Evolutionary conservation across 345 rosid genomes (phyloP), one percentile per base, ranked within the genome.

Genomic region (Limnanthes douglasii): DNA sequence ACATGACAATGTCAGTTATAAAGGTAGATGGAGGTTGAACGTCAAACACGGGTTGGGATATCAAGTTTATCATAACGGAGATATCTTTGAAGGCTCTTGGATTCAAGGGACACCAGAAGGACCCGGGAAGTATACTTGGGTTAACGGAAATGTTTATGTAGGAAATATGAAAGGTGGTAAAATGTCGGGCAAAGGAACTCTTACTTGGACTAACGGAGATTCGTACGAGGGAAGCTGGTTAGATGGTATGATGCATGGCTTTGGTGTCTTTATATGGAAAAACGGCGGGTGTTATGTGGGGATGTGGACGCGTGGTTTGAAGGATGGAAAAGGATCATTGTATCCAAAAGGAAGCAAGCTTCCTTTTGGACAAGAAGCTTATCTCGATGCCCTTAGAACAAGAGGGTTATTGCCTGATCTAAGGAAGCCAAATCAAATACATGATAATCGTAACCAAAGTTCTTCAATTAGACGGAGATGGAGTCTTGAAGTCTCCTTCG

Each of bases 401-500:
- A 64, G 95, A 60, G 98, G 98, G 14, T 54, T 90, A 31, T 55
- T 90, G 33, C 95, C 98, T 4, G 95, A 77, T 65, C 15, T 77
- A 55, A 84, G 68, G 57, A 77, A 56, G 43, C 86, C 68, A 43
- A 79, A 51, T 59, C 78, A 64, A 34, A 65, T 66, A 2, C 78
- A 83, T 59, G 61, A 56, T 38, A 50, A 53, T 37, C 56, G 43
- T 28, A 58, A 53, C 55, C 79, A 62, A 44, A 39, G 69, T 13
- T 72, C 86, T 32, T 74, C 94, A 47, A 50, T 90, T 33, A 84
- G 80, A 51, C 72, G 98, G 56, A 79, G 94, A 17, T 84, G 94
- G 98, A 90, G 98, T 61, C 93, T 84, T 46, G 95, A 90, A 64
- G 98, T 84, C 11, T 75, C 94, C 33, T 70, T 90, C 29, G 98